Conservation (phyloP, 1,284 basidiomycete genomes). For the Inonotus obliquus region DNA sequence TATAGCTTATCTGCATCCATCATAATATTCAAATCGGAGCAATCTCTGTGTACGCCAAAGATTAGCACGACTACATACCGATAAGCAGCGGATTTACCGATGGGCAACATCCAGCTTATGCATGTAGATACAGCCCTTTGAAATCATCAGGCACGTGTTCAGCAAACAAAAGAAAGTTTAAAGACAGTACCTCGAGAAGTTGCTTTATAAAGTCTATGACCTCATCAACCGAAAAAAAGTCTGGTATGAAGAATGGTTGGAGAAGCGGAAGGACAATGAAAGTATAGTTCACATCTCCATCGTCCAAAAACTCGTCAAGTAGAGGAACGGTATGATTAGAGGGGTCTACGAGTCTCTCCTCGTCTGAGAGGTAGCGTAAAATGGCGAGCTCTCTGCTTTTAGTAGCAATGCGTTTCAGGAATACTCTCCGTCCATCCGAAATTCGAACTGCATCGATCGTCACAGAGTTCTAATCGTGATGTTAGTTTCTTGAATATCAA, state of each 20-base stretch:
- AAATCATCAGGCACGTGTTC: neutral
- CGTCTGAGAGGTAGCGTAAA: neutral
- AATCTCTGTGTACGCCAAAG: too few relatives aligned
- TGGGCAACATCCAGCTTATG: slow-evolving; percentile 5
- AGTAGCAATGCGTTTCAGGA: slow-evolving; percentile 4
- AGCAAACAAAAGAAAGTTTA: neutral
- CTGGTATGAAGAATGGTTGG: neutral
- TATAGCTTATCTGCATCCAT: slow-evolving; percentile 27
- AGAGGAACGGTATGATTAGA: slow-evolving; percentile 10
- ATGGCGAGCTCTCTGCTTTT: slow-evolving; percentile 22
- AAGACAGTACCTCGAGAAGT: slow-evolving; percentile 7
- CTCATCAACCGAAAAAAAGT: slow-evolving; percentile 9
- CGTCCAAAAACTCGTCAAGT: neutral
- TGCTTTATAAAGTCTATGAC: slow-evolving; percentile 12
- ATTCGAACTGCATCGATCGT: slow-evolving; percentile 2
- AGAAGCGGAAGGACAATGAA: slow-evolving; percentile 14
- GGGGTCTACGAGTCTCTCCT: neutral
- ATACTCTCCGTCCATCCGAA: slow-evolving; percentile 2
- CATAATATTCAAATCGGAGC: slow-evolving; percentile 21
- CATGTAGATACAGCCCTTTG: neutral
- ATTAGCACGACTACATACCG: too few relatives aligned
- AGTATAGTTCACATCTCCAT: neutral
- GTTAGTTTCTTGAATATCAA: too few relatives aligned
- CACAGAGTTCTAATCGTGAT: neutral
- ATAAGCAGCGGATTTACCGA: too few relatives aligned